A percentile compares a stretch with the other conserved stretches of the same genome.
Conservation (phyloP, 108 stramenopile species). For the Mediolabrus comicus region DNA sequence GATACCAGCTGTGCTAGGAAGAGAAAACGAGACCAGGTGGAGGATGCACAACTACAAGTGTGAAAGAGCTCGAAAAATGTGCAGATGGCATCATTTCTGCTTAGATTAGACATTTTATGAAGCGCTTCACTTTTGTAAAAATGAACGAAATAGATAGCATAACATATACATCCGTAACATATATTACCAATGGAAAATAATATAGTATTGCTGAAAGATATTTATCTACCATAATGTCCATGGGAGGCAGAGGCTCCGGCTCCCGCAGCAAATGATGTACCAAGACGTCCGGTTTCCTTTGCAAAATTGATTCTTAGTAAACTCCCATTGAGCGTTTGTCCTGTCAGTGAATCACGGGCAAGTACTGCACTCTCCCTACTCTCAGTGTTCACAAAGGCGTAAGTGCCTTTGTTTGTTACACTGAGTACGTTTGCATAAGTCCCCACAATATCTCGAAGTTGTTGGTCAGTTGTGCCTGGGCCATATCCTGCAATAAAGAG, state of each 20-base stretch:
- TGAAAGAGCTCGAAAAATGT: too few species aligned
- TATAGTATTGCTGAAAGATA: background rate
- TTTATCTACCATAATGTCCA: background rate
- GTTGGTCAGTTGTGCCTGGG: conserved; percentile 72
- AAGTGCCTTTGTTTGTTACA: conserved; percentile 71
- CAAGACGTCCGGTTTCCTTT: conserved; percentile 84
- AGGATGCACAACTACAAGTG: too few species aligned
- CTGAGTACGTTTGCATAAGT: conserved; percentile 67
- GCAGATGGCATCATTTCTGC: background rate
- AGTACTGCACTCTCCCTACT: conserved; percentile 58
- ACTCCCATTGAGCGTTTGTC: conserved; percentile 72
- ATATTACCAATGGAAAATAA: background rate
- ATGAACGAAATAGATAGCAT: background rate
- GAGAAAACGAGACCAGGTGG: background rate
- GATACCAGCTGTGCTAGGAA: conserved; percentile 2
- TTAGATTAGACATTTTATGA: background rate
- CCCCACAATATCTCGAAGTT: conserved; percentile 63
- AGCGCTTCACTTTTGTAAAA: background rate
- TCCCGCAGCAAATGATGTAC: conserved; percentile 67
- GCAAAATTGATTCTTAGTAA: conserved; percentile 85
- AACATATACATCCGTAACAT: background rate
- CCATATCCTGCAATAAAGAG: conserved; percentile 89
- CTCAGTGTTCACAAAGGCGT: conserved; percentile 82
- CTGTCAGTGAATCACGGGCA: conserved; percentile 64
- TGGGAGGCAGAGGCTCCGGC: background rate